Base-by-base conservation (phyloP, 192 early-diverging fungal genomes). In the Coemansia sp. region DNA sequence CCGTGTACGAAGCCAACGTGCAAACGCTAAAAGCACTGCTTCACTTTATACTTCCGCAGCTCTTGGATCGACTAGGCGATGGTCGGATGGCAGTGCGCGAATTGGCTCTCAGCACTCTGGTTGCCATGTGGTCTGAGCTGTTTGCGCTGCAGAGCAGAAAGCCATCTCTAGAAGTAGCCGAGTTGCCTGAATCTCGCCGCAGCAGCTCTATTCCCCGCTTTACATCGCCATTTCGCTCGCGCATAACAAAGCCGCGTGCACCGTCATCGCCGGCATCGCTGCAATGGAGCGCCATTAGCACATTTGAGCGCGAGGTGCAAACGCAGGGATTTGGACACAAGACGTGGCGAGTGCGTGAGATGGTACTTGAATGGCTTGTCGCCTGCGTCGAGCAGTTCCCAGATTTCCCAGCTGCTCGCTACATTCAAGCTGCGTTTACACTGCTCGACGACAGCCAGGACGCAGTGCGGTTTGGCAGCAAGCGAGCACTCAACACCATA, bases 341-440 rank as follows among this genome's bases (percentile, higher is more conserved):
- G 51, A 82, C 68, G 15, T 82, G 75, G 73, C 50, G 79, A 14
- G 79, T 82, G 47, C 74, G 79, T 2, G 79, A 82, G 62, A 82
- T 82, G 79, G 45, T 61, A 6, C 65, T 82, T 6, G 79, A 82
- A 19, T 82, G 79, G 79, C 43, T 82, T 17, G 65, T 64, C 11
- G 50, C 62, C 0, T 82, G 73, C 41, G 62, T 69, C 19, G 64
- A 69, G 23, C 70, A 76, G 62, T 73, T 73, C 29, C 56, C 70
- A 4, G 66, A 48, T 8, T 76, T 82, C 38, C 79, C 79, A 0
- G 74, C 67, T 1, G 48, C 58, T 4, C 70, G 68, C 58, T 82
- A 67, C 38, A 62, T 82, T 11, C 50, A 50, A 3, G 64, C 32
- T 35, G 57, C 58, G 29, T 73, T 82, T 61, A 45, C 57, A 37